Conservation (phyloP, 495 filamentous ascomycete genomes). For the Penicillium bovifimosum region DNA sequence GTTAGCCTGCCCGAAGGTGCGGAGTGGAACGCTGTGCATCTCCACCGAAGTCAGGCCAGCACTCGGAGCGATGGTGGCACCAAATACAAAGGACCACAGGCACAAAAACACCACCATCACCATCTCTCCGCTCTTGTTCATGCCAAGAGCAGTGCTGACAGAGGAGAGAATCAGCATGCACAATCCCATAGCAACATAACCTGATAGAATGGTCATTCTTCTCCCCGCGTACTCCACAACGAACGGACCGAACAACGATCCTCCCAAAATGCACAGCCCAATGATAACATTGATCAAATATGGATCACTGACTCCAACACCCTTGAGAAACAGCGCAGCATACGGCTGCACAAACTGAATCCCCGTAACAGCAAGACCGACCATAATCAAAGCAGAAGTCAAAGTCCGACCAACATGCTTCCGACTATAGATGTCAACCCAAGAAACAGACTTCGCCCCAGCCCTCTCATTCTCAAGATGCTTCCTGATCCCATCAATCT, state of each 20-base stretch:
- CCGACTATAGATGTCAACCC: slow-evolving; percentile 21
- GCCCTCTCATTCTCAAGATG: slow-evolving; percentile 21
- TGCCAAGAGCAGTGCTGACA: slow-evolving; percentile 16
- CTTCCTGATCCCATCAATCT: slow-evolving; percentile 21
- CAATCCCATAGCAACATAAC: slow-evolving; percentile 22
- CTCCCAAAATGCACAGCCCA: slow-evolving; percentile 24
- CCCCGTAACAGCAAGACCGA: slow-evolving; percentile 25
- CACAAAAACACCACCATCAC: slow-evolving; percentile 23
- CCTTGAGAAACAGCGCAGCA: slow-evolving; percentile 21
- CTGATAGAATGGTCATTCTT: slow-evolving; percentile 18
- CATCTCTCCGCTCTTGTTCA: slow-evolving; percentile 8
- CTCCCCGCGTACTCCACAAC: slow-evolving; percentile 26
- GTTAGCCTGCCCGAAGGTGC: slow-evolving; percentile 30
- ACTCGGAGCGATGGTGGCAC: slow-evolving; percentile 23
- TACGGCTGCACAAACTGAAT: slow-evolving; percentile 30
- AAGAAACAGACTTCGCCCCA: slow-evolving; percentile 1
- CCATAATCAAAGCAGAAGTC: slow-evolving; percentile 21
- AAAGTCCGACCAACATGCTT: slow-evolving; percentile 19
- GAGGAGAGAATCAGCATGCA: slow-evolving; percentile 28
- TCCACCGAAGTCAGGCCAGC: slow-evolving; percentile 19
- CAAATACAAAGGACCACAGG: slow-evolving; percentile 27
- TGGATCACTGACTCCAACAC: slow-evolving; percentile 23
- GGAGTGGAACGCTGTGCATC: slow-evolving; percentile 29
- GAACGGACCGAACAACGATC: slow-evolving; percentile 19
- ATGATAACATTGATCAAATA: slow-evolving; percentile 30